Conservation (phyloP, 106 monocot genomes). For the Posidonia australis region DNA sequence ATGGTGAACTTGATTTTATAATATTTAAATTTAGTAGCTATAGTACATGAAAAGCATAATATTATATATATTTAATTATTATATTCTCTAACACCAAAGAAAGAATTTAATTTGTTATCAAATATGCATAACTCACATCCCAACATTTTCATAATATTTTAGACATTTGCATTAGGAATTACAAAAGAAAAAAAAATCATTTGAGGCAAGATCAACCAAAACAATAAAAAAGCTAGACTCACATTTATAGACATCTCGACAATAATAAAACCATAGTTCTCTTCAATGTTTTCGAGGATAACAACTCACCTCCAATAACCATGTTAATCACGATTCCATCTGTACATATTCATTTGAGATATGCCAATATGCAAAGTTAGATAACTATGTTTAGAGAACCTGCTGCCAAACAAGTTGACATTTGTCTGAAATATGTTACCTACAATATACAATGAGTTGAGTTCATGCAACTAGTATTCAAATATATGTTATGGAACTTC, state of each 20-base stretch:
- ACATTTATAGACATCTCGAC: slow-evolving; percentile 97
- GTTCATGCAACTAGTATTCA: too few relatives aligned
- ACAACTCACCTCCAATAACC: slow-evolving; percentile 98
- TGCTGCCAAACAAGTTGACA: slow-evolving; percentile 21
- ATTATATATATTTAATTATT: too few relatives aligned
- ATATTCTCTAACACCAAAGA: too few relatives aligned
- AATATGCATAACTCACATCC: too few relatives aligned
- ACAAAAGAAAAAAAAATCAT: background rate
- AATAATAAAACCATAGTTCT: slow-evolving; percentile 63
- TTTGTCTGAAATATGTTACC: slow-evolving; percentile 17
- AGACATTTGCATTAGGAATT: background rate
- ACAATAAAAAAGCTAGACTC: slow-evolving; percentile 12
- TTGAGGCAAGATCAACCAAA: background rate
- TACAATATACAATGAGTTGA: background rate
- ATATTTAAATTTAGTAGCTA: too few relatives aligned
- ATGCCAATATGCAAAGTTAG: background rate
- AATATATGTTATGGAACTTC: too few relatives aligned
- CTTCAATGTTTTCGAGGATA: slow-evolving; percentile 62
- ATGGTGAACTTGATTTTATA: too few relatives aligned
- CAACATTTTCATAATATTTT: background rate
- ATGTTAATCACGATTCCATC: slow-evolving; percentile 99
- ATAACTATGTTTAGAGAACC: slow-evolving; percentile 1
- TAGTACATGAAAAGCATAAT: too few relatives aligned
- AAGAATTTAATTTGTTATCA: too few relatives aligned
- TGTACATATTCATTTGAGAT: slow-evolving; percentile 14